phyloP scores from a whole-genome alignment of 805 yeast genomes.

The Zygosaccharomyces gambellarensis region DNA sequence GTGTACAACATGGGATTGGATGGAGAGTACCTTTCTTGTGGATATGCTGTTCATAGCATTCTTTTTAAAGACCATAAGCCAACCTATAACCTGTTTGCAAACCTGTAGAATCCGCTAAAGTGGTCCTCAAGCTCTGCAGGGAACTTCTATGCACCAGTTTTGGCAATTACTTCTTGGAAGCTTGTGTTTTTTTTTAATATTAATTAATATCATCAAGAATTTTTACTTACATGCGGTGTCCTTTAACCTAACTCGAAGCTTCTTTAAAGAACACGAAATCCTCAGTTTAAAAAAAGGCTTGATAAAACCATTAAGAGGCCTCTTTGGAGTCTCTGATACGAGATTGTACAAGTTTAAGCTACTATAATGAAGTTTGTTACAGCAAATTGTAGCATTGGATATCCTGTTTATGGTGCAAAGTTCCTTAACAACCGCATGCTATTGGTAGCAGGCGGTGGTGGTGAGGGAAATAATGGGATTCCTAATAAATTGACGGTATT shows the following conservation, averaged over 20 bases:
- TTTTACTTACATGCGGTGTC: not conserved
- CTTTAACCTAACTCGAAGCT: not conserved
- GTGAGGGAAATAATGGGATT: slow-evolving; percentile 85
- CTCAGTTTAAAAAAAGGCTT: not conserved
- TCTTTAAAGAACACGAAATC: slow-evolving; percentile 2
- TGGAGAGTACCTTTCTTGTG: slow-evolving; percentile 40
- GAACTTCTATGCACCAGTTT: not conserved
- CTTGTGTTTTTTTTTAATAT: not conserved
- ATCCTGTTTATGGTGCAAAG: slow-evolving; percentile 77
- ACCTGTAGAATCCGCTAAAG: not conserved
- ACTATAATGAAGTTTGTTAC: slow-evolving; percentile 23
- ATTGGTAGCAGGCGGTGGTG: slow-evolving; percentile 90
- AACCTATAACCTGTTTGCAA: not conserved
- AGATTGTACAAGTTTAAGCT: not conserved
- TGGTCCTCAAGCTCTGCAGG: not conserved
- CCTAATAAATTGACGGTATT: slow-evolving; percentile 76
- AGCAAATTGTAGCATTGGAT: slow-evolving; percentile 43
- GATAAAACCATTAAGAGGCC: slow-evolving; percentile 1
- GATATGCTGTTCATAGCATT: not conserved
- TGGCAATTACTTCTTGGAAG: not conserved
- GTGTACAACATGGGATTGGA: slow-evolving; percentile 90
- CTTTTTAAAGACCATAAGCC: not conserved
- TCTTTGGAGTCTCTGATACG: slow-evolving; percentile 6
- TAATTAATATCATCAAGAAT: too few species aligned
- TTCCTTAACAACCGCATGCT: slow-evolving; percentile 58